Conservation (phyloP, 2,329 filamentous ascomycete genomes). For the Pseudocercospora fuligena region DNA sequence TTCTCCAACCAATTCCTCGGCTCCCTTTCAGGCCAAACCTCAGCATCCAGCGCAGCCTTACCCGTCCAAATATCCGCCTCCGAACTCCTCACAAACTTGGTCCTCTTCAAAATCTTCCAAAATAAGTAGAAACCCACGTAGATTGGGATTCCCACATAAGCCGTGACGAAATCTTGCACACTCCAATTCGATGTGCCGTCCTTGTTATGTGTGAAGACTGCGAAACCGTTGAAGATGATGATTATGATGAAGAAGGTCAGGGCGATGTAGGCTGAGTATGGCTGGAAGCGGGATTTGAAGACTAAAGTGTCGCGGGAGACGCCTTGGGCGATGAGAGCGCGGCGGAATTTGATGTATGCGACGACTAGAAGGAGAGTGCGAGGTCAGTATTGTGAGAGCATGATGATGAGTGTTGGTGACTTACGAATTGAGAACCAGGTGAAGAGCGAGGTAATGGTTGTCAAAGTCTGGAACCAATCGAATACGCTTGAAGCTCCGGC, state of each 20-base stretch:
- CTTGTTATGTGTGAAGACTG: conserved; percentile 58
- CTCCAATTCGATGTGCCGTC: conserved; percentile 44
- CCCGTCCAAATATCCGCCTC: conserved; percentile 54
- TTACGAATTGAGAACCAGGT: conserved; percentile 36
- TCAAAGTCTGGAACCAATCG: conserved; percentile 43
- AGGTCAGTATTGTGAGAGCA: no score
- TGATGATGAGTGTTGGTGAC: not conserved
- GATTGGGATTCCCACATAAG: conserved; percentile 37
- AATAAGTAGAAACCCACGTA: conserved; percentile 58
- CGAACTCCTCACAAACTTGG: conserved; percentile 52
- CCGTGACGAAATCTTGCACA: conserved; percentile 56
- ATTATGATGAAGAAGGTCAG: conserved; percentile 64
- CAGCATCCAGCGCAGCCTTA: conserved; percentile 53
- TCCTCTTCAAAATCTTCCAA: conserved; percentile 71
- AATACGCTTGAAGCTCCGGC: conserved; percentile 38
- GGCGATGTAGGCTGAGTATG: conserved; percentile 62
- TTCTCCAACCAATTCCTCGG: conserved; percentile 53
- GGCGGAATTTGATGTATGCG: conserved; percentile 37
- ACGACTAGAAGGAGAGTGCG: not conserved
- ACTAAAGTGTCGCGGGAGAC: conserved; percentile 48
- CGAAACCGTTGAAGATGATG: conserved; percentile 68
- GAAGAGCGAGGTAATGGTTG: conserved; percentile 42
- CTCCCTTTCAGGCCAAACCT: conserved; percentile 49
- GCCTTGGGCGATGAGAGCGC: conserved; percentile 38
- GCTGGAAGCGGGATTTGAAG: conserved; percentile 54